A percentile compares a stretch with the other conserved stretches of the same genome.
phyloP scores from a whole-genome alignment of 192 early-diverging fungal genomes.

The Lunasporangiospora selenospora region DNA sequence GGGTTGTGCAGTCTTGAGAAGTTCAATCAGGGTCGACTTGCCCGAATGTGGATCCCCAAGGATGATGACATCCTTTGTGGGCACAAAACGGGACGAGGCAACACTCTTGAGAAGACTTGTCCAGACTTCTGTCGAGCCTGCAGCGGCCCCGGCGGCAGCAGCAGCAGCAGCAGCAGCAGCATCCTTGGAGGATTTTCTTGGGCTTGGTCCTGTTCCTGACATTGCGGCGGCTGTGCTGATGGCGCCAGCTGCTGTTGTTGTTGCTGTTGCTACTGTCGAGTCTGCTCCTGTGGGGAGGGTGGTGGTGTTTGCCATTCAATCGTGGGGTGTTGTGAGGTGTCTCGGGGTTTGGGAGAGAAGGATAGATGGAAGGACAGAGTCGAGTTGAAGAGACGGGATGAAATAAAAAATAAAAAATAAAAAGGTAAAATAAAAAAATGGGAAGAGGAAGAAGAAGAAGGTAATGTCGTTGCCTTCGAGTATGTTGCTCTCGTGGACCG shows the following conservation, averaged over 20 bases:
- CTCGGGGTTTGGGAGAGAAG: background rate
- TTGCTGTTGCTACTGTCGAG: background rate
- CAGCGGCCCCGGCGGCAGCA: background rate
- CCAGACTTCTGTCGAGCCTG: conserved; percentile 69
- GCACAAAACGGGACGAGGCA: conserved; percentile 75
- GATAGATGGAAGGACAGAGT: background rate
- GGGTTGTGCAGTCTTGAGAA: conserved; percentile 59
- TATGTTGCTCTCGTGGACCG: too few relatives aligned
- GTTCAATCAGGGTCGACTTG: conserved; percentile 81
- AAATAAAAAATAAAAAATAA: background rate
- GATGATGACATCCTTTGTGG: conserved; percentile 82
- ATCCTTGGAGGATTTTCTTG: background rate
- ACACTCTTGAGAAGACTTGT: conserved; percentile 78
- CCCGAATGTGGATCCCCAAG: conserved; percentile 84
- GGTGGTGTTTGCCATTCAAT: background rate
- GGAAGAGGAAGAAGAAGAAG: background rate
- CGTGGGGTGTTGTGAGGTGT: background rate
- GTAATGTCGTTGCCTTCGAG: background rate
- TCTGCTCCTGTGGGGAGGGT: background rate
- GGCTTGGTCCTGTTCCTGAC: background rate
- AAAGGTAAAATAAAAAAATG: background rate
- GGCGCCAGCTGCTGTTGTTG: background rate
- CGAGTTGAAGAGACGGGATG: background rate
- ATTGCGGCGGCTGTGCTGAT: background rate
- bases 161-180: background rate